A percentile compares a stretch with the other conserved stretches of the same genome.
Evolutionary conservation across 31 red algal genomes (phyloP).

Genomic region (Asparagopsis taxiformis): DNA sequence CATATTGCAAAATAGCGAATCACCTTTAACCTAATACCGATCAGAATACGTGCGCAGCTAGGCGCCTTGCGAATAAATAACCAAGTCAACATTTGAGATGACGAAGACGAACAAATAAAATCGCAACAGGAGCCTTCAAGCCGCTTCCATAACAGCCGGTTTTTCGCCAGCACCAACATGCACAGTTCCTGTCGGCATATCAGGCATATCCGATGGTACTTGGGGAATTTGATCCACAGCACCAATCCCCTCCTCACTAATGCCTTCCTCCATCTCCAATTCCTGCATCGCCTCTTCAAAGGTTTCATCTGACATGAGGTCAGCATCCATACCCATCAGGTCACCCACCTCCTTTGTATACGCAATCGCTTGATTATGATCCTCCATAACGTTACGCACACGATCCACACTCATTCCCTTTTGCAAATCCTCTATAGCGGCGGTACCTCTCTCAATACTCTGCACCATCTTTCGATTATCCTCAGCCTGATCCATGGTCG

Average conservation of each 20-base stretch:
- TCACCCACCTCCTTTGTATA: conserved; percentile 21
- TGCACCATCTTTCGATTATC: conserved; percentile 36
- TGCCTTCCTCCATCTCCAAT: conserved; percentile 16
- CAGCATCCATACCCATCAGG: conserved; percentile 13
- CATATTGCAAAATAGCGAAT: too few relatives aligned
- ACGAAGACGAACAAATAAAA: too few relatives aligned
- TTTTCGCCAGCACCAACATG: too few relatives aligned
- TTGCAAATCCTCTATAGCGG: conserved; percentile 21
- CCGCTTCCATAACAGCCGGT: too few relatives aligned
- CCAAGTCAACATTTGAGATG: too few relatives aligned
- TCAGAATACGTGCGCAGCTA: too few relatives aligned
- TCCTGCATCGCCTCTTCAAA: conserved; percentile 8
- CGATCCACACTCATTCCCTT: conserved; percentile 23
- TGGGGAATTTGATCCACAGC: conserved; percentile 3
- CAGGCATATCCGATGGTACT: conserved; percentile 20
- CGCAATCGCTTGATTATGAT: conserved; percentile 15
- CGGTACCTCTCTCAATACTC: conserved; percentile 20
- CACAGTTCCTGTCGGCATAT: too few relatives aligned
- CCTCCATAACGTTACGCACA: conserved; percentile 21
- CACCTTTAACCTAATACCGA: too few relatives aligned
- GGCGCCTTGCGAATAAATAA: too few relatives aligned
- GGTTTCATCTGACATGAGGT: conserved; percentile 17
- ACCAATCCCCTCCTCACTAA: not conserved
- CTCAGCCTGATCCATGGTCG: conserved; percentile 17
- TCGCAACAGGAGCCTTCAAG: too few relatives aligned